Percentiles rank a stretch among this genome's conserved stretches.
Conservation (phyloP, 495 filamentous ascomycete genomes). For the Venustampulla echinocandica region DNA sequence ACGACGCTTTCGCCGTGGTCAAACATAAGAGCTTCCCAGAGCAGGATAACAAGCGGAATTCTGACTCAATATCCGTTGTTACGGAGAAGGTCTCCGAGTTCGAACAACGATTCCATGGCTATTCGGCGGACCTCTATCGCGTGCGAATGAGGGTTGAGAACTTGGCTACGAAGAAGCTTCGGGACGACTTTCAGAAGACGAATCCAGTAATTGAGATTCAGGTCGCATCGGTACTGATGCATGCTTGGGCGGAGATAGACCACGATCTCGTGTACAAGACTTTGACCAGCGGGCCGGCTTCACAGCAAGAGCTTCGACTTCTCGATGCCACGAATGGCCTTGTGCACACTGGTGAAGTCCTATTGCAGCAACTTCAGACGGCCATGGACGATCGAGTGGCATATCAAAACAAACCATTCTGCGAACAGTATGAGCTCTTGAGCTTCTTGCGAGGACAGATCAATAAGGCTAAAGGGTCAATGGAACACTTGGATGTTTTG, state of each 20-base stretch:
- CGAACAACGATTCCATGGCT: conserved; percentile 16
- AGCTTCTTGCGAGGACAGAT: neutral
- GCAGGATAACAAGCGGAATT: neutral
- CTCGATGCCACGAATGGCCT: conserved; percentile 6
- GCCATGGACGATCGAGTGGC: neutral
- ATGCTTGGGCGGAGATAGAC: conserved; percentile 24
- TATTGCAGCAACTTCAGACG: neutral
- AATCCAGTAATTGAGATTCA: conserved; percentile 22
- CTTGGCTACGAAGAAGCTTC: neutral
- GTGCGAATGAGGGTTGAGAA: conserved; percentile 8
- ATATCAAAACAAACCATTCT: neutral
- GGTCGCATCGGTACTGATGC: conserved; percentile 19
- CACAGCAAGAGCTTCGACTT: conserved; percentile 1
- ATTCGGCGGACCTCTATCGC: conserved; percentile 21
- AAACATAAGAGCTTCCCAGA: conserved; percentile 3
- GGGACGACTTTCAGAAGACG: conserved; percentile 3
- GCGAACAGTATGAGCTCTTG: neutral
- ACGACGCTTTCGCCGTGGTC: conserved; percentile 4
- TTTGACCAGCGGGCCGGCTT: neutral
- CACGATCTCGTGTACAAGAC: conserved; percentile 25
- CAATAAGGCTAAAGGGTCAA: neutral
- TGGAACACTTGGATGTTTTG: neutral
- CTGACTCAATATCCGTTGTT: neutral
- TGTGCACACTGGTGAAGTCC: conserved; percentile 2
- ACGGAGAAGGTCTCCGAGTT: neutral